phyloP scores from a whole-genome alignment of 192 early-diverging fungal genomes.

The Coemansia reversa region DNA sequence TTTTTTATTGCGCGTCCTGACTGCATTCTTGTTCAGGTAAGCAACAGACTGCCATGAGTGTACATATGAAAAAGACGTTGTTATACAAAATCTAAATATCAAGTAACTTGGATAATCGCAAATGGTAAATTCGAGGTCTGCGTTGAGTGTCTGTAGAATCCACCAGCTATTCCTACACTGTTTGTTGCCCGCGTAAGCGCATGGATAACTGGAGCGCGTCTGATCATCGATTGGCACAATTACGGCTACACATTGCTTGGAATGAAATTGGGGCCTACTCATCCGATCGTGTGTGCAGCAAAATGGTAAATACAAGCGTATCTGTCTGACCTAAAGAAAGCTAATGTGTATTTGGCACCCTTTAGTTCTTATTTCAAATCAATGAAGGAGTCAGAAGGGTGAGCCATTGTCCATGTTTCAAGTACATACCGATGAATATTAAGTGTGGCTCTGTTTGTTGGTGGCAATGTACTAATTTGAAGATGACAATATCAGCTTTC shows the following conservation, averaged over 20 bases:
- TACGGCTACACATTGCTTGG: constrained; percentile 88
- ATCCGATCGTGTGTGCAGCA: constrained; percentile 45
- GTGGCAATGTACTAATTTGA: neutral
- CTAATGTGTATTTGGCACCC: neutral
- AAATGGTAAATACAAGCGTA: constrained; percentile 21
- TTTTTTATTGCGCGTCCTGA: constrained; percentile 59
- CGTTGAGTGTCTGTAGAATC: constrained; percentile 63
- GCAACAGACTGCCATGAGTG: neutral
- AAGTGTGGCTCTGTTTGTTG: neutral
- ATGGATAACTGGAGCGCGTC: constrained; percentile 61
- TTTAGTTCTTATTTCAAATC: too few species aligned
- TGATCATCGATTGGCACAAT: constrained; percentile 99
- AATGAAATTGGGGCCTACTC: constrained; percentile 61
- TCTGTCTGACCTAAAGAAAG: neutral
- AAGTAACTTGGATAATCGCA: neutral
- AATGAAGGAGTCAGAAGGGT: too few species aligned
- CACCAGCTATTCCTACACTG: constrained; percentile 92
- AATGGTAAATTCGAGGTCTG: neutral
- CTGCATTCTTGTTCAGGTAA: constrained; percentile 77
- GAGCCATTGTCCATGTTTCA: too few species aligned
- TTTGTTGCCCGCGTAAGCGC: constrained; percentile 68
- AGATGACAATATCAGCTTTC: neutral
- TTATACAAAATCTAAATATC: neutral
- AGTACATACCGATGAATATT: too few species aligned
- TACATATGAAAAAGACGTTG: neutral